These are phyloP conservation scores for Raffaelea ambrosiae DNA, from an alignment of 2,329 filamentous ascomycete species.

Conservation along the genomic window DNA sequence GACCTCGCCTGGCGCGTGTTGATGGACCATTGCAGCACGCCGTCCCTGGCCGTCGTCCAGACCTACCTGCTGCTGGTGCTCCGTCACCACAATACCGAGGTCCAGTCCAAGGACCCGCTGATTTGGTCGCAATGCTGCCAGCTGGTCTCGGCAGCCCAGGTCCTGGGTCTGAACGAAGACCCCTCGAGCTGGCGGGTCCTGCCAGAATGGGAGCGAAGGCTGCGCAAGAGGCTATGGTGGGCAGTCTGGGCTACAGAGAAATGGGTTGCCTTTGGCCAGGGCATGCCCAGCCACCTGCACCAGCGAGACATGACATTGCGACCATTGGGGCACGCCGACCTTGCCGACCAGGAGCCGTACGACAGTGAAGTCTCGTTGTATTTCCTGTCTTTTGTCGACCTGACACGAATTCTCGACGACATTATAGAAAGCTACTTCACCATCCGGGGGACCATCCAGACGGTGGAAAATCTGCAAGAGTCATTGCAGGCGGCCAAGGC, in stretches of 20 bases:
- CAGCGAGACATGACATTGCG: neutral
- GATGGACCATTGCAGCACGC: neutral
- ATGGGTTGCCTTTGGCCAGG: constrained; percentile 6
- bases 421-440: constrained; percentile 5
- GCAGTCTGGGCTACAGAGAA: constrained; percentile 3
- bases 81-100: neutral
- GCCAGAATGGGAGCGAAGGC: constrained; percentile 1
- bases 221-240: constrained; percentile 8
- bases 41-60: constrained; percentile 1
- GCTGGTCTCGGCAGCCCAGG: constrained; percentile 2
- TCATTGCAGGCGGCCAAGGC: neutral
- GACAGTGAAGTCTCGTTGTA: neutral
- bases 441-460: neutral
- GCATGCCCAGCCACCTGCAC: constrained; percentile 7
- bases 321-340: neutral
- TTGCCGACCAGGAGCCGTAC: neutral
- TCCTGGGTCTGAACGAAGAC: constrained; percentile 3
- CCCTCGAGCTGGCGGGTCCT: neutral
- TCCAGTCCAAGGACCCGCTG: neutral
- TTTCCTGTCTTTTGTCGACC: neutral
- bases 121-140: constrained; percentile 1
- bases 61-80: constrained; percentile 4
- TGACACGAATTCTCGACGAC: constrained; percentile 5
- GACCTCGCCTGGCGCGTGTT: neutral
- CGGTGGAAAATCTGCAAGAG: neutral